A percentile compares a stretch with the other conserved stretches of the same genome.
Conservation (phyloP, 768 basidiomycete genomes). For the Leccinum boreale region DNA sequence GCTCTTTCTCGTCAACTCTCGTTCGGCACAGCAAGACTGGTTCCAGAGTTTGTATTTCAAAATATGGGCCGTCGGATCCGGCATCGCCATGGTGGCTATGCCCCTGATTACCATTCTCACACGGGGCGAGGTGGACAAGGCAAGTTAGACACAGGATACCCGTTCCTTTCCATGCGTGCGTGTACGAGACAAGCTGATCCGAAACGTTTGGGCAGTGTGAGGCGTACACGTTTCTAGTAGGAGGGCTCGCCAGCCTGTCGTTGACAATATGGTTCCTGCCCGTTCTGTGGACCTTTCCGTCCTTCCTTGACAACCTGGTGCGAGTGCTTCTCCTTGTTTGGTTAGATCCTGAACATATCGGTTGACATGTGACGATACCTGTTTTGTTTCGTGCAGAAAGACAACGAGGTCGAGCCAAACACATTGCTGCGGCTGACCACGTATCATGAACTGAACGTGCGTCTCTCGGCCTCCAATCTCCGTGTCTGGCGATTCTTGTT, state of each 20-base stretch:
- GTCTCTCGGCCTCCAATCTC: conserved; percentile 25
- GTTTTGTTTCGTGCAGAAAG: conserved; percentile 38
- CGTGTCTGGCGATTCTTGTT: not conserved
- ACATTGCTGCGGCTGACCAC: conserved; percentile 74
- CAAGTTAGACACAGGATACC: conserved; percentile 24
- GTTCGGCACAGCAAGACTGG: conserved; percentile 66
- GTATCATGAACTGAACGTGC: conserved; percentile 79
- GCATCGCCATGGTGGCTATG: conserved; percentile 59
- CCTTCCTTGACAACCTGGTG: conserved; percentile 61
- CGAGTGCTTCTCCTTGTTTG: not conserved
- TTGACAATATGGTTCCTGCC: conserved; percentile 76
- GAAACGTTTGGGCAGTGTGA: conserved; percentile 47
- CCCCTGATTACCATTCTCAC: conserved; percentile 68
- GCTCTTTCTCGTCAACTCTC: conserved; percentile 74
- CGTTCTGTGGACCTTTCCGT: conserved; percentile 67
- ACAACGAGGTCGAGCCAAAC: conserved; percentile 57
- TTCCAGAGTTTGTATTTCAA: conserved; percentile 75
- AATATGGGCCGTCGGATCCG: conserved; percentile 65
- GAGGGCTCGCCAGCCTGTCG: conserved; percentile 63
- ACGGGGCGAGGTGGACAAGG: conserved; percentile 55
- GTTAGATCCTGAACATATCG: not conserved
- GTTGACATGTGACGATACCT: not conserved
- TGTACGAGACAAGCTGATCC: conserved; percentile 9
- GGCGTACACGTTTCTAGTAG: conserved; percentile 65
- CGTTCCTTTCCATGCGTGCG: not conserved